Evolutionary conservation across 176 grass and related monocot species (phyloP), one percentile per base, ranked within the genome.

Genomic region (Bonia amplexicaulis): DNA sequence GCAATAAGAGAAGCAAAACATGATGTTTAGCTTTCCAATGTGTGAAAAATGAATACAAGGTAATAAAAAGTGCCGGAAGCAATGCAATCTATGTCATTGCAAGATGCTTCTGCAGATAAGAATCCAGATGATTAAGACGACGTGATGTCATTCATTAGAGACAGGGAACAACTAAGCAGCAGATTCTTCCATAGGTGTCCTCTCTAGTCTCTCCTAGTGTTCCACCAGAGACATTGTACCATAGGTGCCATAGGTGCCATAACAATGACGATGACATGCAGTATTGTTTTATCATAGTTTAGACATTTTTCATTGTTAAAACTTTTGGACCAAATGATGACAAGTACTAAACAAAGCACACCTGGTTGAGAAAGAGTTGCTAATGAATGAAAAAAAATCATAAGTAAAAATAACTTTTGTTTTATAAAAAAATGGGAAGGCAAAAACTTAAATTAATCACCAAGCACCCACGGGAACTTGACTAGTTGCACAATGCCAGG

Each of bases 41-140:
- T 7, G 2, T 49, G 53, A 68, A 48, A 82, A 55, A 45, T 39
- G 23, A 49, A 74, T 68, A 73, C 15, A 87, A 5, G 1, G 29
- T 27, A 60, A 75, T 60, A 49, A 49, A 54, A 73, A 69, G 35
- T 84, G 65, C 10, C 75, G n/a, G 27, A 78, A 79, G 20, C 47
- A 77, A 72, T 77, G 53, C 23, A 89, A 29, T 42, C 40, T 19
- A 66, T 72, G 55, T 20, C 41, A 60, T 22, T 47, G 23, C 55
- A 57, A 15, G 15, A 39, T 71, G 25, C 64, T 70, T 70, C 25
- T 23, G 23, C 49, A 47, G 49, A 60, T n/a, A 45, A 66, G 15
- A 45, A 25, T 41, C 5, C 41, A 8, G 53, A 69, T 22, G 12
- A 67, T 69, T 76, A 69, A 68, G 12, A 68, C 44, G 9, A 57